These are phyloP conservation scores for Pseudopyrenochaeta lycopersici DNA, from an alignment of 2,329 filamentous ascomycete species.

Conservation along the genomic window DNA sequence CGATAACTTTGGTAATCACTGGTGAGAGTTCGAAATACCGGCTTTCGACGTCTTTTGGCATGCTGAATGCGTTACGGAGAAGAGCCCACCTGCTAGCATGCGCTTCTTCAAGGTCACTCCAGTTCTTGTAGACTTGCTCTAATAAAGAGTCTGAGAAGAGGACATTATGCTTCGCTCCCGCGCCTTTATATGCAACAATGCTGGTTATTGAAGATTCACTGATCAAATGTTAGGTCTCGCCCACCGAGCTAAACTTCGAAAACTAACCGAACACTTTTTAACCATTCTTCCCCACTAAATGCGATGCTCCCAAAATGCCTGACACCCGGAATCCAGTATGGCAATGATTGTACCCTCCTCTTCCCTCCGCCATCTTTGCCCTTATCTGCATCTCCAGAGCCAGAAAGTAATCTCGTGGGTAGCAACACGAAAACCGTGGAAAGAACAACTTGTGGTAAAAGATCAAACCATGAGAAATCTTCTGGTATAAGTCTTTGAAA, in stretches of 20 bases:
- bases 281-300: conserved; percentile 55
- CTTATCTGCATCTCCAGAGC: conserved; percentile 14
- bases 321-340: conserved; percentile 69
- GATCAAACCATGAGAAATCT: conserved; percentile 37
- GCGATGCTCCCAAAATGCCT: conserved; percentile 63
- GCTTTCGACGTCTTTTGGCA: conserved; percentile 29
- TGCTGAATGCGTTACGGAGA: conserved; percentile 40
- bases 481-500: conserved; percentile 28
- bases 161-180: conserved; percentile 60
- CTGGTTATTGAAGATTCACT: conserved; percentile 50
- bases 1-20: conserved; percentile 37
- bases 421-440: conserved; percentile 35
- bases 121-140: conserved; percentile 38
- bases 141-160: conserved; percentile 59
- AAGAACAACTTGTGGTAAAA: conserved; percentile 41
- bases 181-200: conserved; percentile 60
- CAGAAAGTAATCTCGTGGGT: conserved; percentile 43
- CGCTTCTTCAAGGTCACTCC: conserved; percentile 26
- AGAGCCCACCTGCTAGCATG: conserved; percentile 28
- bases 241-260: neutral
- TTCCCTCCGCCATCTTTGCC: conserved; percentile 39
- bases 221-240: conserved; percentile 11
- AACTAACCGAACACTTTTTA: conserved; percentile 53
- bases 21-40: conserved; percentile 38
- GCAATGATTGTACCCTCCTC: conserved; percentile 57